Percentiles rank a stretch among this genome's conserved stretches.
Conservation (phyloP, 768 basidiomycete genomes). For the Termitomyces titanicus region DNA sequence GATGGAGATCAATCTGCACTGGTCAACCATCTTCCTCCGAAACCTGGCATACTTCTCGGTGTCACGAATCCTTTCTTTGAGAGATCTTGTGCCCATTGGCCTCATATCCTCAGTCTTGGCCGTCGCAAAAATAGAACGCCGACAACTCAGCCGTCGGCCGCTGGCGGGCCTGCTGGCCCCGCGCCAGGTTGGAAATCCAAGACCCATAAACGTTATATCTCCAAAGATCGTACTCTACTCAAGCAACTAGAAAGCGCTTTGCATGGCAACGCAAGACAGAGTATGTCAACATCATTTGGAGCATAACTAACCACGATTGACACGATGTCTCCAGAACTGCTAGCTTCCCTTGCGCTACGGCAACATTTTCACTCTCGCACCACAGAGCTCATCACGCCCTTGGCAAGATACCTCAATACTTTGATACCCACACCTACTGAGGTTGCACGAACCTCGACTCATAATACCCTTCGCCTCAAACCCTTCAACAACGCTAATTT, state of each 20-base stretch:
- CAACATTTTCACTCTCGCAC: slow-evolving; percentile 85
- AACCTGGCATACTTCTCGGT: slow-evolving; percentile 71
- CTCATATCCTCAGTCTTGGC: slow-evolving; percentile 75
- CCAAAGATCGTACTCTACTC: slow-evolving; percentile 75
- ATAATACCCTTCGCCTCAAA: slow-evolving; percentile 46
- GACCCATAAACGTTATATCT: slow-evolving; percentile 79
- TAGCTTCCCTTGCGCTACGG: slow-evolving; percentile 63
- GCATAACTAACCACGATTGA: slow-evolving; percentile 2
- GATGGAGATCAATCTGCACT: slow-evolving; percentile 77
- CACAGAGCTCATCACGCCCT: slow-evolving; percentile 80
- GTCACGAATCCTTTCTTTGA: slow-evolving; percentile 90
- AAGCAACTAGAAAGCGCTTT: slow-evolving; percentile 68
- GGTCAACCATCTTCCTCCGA: slow-evolving; percentile 80
- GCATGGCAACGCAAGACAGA: slow-evolving; percentile 40
- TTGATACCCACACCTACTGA: slow-evolving; percentile 74
- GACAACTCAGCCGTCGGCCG: slow-evolving; percentile 19
- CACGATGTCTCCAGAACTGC: slow-evolving; percentile 40
- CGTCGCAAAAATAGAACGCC: slow-evolving; percentile 23
- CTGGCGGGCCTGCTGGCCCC: slow-evolving; percentile 43
- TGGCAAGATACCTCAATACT: slow-evolving; percentile 88
- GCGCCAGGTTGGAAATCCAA: slow-evolving; percentile 73
- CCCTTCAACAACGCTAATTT: slow-evolving; percentile 70
- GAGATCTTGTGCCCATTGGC: slow-evolving; percentile 79
- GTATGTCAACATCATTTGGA: slow-evolving; percentile 36
- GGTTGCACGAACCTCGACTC: slow-evolving; percentile 30